phyloP scores from a whole-genome alignment of 768 basidiomycete genomes.

The Tephrocybe sp. region DNA sequence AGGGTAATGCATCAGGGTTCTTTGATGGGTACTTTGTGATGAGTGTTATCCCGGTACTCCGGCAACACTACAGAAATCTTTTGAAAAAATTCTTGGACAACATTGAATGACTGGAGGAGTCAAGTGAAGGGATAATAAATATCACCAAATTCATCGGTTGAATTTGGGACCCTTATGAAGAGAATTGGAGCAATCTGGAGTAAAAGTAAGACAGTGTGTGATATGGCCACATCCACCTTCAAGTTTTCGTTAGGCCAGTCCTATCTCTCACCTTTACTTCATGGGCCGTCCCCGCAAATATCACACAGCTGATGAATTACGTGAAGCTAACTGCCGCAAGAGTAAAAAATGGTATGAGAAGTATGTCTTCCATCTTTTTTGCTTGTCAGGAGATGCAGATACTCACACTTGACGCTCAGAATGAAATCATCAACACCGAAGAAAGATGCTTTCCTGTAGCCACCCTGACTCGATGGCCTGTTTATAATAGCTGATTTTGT shows the following conservation, averaged over 20 bases:
- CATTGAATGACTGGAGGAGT: too few relatives aligned
- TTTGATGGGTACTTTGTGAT: background rate
- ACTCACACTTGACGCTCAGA: background rate
- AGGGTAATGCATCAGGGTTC: background rate
- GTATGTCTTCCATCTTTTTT: background rate
- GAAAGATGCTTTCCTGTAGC: too few relatives aligned
- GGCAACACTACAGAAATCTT: background rate
- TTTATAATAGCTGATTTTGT: too few relatives aligned
- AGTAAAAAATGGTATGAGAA: slow-evolving; percentile 1
- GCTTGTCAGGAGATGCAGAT: background rate
- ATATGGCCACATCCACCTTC: background rate
- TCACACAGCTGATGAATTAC: background rate
- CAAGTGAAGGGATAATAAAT: background rate
- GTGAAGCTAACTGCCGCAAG: background rate
- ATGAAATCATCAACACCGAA: background rate
- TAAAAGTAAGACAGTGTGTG: background rate
- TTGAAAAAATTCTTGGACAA: background rate
- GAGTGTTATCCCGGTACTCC: background rate
- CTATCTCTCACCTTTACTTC: background rate
- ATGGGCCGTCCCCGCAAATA: slow-evolving; percentile 1
- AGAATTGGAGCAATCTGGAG: background rate
- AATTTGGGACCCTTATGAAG: background rate
- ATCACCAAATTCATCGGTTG: background rate
- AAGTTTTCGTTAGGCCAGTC: background rate
- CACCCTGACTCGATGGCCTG: too few relatives aligned